phyloP scores from a whole-genome alignment of 768 basidiomycete species.

The Phylloporus sp. region DNA sequence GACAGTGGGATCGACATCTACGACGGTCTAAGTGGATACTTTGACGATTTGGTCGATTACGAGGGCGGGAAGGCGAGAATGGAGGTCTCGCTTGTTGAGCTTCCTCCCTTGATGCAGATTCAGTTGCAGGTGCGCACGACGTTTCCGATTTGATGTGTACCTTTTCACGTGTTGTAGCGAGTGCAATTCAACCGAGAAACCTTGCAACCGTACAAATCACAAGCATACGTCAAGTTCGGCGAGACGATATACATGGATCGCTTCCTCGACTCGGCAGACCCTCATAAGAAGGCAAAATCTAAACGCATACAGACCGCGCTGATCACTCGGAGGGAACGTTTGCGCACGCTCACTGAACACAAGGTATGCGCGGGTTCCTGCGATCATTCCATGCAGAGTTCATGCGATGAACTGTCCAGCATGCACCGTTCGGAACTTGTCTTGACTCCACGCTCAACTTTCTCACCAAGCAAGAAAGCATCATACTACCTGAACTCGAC shows the following conservation, averaged over 20 bases:
- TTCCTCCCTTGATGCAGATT: constrained; percentile 89
- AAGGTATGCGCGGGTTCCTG: constrained; percentile 47
- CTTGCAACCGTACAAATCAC: constrained; percentile 89
- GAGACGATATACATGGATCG: constrained; percentile 89
- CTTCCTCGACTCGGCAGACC: constrained; percentile 74
- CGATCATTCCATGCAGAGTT: not conserved
- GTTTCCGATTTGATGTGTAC: not conserved
- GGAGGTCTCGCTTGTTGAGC: constrained; percentile 79
- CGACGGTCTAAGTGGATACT: constrained; percentile 88
- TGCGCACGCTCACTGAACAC: constrained; percentile 61
- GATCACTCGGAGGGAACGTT: constrained; percentile 56
- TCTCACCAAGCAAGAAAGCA: constrained; percentile 44
- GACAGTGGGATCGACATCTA: constrained; percentile 89
- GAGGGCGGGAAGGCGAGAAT: constrained; percentile 83
- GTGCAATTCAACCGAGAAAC: constrained; percentile 94
- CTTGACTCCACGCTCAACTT: constrained; percentile 55
- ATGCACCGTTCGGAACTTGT: constrained; percentile 52
- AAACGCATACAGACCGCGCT: constrained; percentile 68
- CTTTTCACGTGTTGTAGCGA: constrained; percentile 43
- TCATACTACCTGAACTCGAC: constrained; percentile 51
- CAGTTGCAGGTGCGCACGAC: constrained; percentile 75
- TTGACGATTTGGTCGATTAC: constrained; percentile 83
- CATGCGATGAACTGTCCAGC: constrained; percentile 37
- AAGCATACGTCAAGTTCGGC: constrained; percentile 88
- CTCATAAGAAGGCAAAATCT: constrained; percentile 63